Base-by-base conservation (phyloP, 2,329 filamentous ascomycete species). In the Colletotrichum graminicola region DNA sequence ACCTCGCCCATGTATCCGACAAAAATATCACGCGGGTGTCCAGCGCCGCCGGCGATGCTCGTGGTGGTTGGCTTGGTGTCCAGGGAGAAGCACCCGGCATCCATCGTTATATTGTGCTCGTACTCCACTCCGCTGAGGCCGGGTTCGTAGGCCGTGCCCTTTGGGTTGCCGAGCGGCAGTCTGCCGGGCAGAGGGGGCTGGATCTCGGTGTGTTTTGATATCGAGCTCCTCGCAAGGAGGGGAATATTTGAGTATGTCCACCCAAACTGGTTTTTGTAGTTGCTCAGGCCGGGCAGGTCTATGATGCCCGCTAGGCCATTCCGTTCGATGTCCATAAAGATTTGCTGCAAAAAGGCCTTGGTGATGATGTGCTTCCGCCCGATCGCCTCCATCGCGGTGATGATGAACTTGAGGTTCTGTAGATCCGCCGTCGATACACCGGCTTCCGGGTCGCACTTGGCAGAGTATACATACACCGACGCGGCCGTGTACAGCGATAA, bases 401-500 rank as follows among this genome's bases (percentile, higher is more conserved):
- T 82, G 49, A 97, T 84, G 75, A 95, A 94, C 76, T 95, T 91
- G 7, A 98, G 85, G 60, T 87, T 87, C 11, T 81, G 80, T 11
- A 79, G 75, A 54, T 84, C 77, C 5, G 78, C 75, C 23, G 83
- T 84, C 76, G 86, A 89, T 75, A 87, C 88, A 75, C 83, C 86
- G 74, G 91, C 88, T 12, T 88, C 84, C 1, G 90, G 89, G 57
- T 89, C 84, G 26, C 90, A 90, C 76, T 92, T 93, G 39, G 94
- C 87, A 73, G 94, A 90, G 75, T 96, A 92, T 1, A 96, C 88
- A 74, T 95, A 97, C 0, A 97, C 94, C 0, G 94, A 91, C 4
- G 92, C 91, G 21, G 95, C 93, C 47, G 94, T 93, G 77, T 97
- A 98, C 23, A 98, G 84, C 65, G 94, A 94, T 75, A 98, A 91